Evolutionary conservation across 1,284 basidiomycete species (phyloP), one percentile per base, ranked within the genome.

Genomic region (Ceratobasidium sp.): DNA sequence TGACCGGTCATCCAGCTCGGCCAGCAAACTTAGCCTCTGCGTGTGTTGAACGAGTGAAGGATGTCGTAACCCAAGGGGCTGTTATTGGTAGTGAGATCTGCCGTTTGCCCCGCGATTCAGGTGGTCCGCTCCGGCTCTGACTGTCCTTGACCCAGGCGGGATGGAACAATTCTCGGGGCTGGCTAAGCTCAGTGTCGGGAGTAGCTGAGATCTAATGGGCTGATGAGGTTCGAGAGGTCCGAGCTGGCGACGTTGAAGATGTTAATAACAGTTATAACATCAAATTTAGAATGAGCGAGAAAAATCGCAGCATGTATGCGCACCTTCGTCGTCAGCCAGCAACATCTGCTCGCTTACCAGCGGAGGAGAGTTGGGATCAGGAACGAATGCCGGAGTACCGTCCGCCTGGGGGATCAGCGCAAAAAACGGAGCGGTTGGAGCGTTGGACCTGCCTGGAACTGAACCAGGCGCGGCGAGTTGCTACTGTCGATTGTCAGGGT

Each of bases 161-260:
- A 69, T 39, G 44, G 63, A 44, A 28, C 71, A 46, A 28, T 49
- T 58, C 3, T 66, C 44, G 33, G 56, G 78, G 55, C 44, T 79
- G 1, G 63, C 33, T 18, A 33, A 33, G 71, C 39, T 66, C 51
- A 56, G 77, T 55, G 20, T 81, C 81, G 2, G 81, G 81, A 15
- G 79, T 80, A 13, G 92, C 94, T 90, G 1, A 94, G 86, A 81
- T 95, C 92, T 33, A 95, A 87, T 26, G 89, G 88, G 80, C 91
- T 93, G 84, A 95, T 93, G 15, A 95, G 86, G 67, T 90, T 89
- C 0, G 92, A 94, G 1, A 95, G 87, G 61, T 95, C 94, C 73
- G 93, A 90, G 0, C 93, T 94, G 0, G 91, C 94, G 0, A 91
- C 92, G 78, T 92, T 92, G 26, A 95, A 84, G 26, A 94, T 88